Conservation (phyloP, 257 asterid species). For the Ilex asprella region DNA sequence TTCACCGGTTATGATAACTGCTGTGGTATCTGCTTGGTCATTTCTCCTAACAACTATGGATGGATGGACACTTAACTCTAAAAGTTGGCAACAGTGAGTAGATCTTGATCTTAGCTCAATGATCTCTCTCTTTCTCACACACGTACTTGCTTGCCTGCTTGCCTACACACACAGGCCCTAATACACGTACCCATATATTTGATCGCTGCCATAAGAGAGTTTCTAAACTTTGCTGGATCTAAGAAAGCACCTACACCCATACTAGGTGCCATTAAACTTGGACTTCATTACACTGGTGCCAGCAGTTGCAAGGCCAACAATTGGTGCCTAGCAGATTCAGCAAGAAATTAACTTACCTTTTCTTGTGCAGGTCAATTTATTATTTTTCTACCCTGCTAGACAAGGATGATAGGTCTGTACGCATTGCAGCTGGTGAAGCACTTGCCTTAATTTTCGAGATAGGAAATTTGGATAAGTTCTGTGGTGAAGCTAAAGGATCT, state of each 20-base stretch:
- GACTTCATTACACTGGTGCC: too few relatives aligned
- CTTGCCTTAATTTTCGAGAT: constrained; percentile 80
- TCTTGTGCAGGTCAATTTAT: constrained; percentile 58
- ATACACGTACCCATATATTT: too few relatives aligned
- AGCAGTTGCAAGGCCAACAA: too few relatives aligned
- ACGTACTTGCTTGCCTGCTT: background rate
- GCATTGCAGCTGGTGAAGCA: constrained; percentile 95
- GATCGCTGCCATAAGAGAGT: too few relatives aligned
- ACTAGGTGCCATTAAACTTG: too few relatives aligned
- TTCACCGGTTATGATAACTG: constrained; percentile 51
- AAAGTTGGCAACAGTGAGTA: constrained; percentile 82
- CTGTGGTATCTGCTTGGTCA: constrained; percentile 81
- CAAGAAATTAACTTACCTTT: background rate
- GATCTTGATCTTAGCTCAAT: background rate
- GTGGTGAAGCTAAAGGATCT: constrained; percentile 46
- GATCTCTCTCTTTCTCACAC: background rate
- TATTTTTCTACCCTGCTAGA: constrained; percentile 67
- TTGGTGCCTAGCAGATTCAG: background rate
- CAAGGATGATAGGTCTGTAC: constrained; percentile 76
- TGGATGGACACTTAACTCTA: constrained; percentile 47
- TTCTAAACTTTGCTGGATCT: too few relatives aligned
- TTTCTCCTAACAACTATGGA: constrained; percentile 79
- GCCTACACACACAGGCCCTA: background rate
- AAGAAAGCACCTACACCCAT: too few relatives aligned
- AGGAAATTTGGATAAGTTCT: constrained; percentile 76